Conservation (phyloP, 2,329 filamentous ascomycete genomes). For the Fusarium heterosporum region DNA sequence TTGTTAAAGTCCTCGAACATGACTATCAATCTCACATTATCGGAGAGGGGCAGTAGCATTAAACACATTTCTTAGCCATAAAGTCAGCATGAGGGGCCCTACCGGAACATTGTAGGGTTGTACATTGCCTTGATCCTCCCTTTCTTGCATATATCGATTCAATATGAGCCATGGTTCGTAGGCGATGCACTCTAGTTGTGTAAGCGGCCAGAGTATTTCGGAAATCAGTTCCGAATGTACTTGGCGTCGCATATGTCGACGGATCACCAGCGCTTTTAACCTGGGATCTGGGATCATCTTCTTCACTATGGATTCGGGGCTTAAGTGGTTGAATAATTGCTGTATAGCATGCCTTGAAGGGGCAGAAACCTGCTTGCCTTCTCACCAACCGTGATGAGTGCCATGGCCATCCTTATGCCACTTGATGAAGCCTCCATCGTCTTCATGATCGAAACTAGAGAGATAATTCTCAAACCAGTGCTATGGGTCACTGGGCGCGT, state of each 20-base stretch:
- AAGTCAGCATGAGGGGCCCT: too few species aligned
- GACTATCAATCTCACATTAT: background rate
- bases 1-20: slow-evolving; percentile 11
- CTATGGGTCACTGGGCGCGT: background rate
- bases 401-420: background rate
- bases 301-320: rapidly evolving
- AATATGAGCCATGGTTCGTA: slow-evolving; percentile 2
- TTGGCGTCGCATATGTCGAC: slow-evolving; percentile 5
- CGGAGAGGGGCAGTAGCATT: background rate
- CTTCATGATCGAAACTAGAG: background rate
- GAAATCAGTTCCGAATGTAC: background rate
- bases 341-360: background rate
- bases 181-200: background rate
- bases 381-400: background rate
- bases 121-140: too few species aligned
- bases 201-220: background rate
- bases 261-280: background rate
- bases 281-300: background rate
- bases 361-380: background rate
- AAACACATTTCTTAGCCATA: too few species aligned
- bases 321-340: background rate
- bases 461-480: slow-evolving; percentile 12
- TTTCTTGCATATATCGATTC: too few species aligned
- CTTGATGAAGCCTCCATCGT: background rate
- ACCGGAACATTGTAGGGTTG: too few species aligned